Evolutionary conservation across 2,329 filamentous ascomycete genomes (phyloP), one percentile per base, ranked within the genome.

Genomic region (Apiospora koreana): DNA sequence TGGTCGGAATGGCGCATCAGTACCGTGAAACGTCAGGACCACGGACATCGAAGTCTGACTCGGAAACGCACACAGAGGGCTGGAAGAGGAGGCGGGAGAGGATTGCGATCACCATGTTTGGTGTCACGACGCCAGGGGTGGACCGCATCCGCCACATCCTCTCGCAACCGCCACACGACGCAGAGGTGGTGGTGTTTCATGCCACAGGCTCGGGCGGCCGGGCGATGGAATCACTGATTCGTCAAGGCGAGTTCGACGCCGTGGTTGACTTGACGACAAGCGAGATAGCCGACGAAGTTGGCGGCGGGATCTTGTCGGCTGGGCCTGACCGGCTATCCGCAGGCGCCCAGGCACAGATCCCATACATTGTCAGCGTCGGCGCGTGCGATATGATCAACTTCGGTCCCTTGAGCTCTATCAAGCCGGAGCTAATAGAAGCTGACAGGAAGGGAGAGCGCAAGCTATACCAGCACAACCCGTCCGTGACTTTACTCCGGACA

Each of bases 231-330:
- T 82, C 89, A 0, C 81, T 93, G 2, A 80, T 92, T 0, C 75
- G 77, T 0, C 87, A 91, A 73, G 83, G 83, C 0, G 80, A 82
- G n/a, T 81, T 94, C 1, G 89, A 92, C 74, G 91, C 88, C 0
- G 85, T 93, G 0, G 80, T 93, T 3, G 92, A 94, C 75, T 79
- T 93, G n/a, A 93, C 92, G 0, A 93, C 91, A 0, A 92, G 90
- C 0, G 92, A 94, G 75, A 84, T 92, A 23, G 88, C 87, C 58
- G 91, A 93, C 75, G 81, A 89, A 65, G 72, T 92, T 0, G 86
- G 87, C 21, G 91, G 89, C 0, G 91, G 91, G 0, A 84, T 89
- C 3, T 86, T 93, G 81, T 86, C 84, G 41, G 90, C 91, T 0
- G 90, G 88, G 0, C 80, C 84, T 1, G 75, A 81, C 7, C 83